Evolutionary conservation across 208 protist species (phyloP).

Genomic region (Wallacemonas sp.): DNA sequence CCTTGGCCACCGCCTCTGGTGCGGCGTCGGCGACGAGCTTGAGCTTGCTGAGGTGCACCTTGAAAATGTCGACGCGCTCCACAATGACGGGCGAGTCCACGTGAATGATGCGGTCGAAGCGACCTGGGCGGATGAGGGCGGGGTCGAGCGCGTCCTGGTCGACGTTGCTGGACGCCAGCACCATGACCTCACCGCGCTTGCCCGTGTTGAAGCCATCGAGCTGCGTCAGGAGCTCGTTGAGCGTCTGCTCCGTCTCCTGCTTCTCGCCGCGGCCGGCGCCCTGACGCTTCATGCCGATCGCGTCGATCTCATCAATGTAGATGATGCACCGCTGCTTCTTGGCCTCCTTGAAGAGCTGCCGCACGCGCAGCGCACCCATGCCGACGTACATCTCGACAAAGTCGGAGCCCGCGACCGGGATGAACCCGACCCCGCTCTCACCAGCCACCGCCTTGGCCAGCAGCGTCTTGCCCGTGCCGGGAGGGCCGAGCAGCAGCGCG

Average conservation of each 20-base stretch:
- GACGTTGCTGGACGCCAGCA: slow-evolving; percentile 97
- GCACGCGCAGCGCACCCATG: slow-evolving; percentile 92
- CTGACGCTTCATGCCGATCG: slow-evolving; percentile 89
- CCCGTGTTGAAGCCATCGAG: slow-evolving; percentile 95
- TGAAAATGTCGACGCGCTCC: slow-evolving; percentile 96
- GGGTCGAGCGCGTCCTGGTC: slow-evolving; percentile 90
- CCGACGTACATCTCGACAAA: slow-evolving; percentile 98
- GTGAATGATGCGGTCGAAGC: slow-evolving; percentile 96
- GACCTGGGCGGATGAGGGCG: slow-evolving; percentile 89
- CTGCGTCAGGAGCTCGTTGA: slow-evolving; percentile 97
- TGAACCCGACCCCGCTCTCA: slow-evolving; percentile 92
- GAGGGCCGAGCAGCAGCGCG: slow-evolving; percentile 90
- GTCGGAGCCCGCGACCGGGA: slow-evolving; percentile 92
- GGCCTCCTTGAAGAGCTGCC: slow-evolving; percentile 94
- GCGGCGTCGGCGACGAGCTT: slow-evolving; percentile 44
- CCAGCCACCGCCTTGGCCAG: slow-evolving; percentile 94
- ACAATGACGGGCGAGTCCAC: slow-evolving; percentile 92
- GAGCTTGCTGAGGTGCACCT: slow-evolving; percentile 90
- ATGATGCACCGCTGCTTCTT: slow-evolving; percentile 95
- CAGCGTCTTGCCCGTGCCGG: slow-evolving; percentile 95
- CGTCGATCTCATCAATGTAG: slow-evolving; percentile 99
- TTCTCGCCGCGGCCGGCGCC: slow-evolving; percentile 76
- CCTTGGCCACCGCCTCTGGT: slow-evolving; percentile 12
- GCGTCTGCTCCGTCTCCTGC: slow-evolving; percentile 96
- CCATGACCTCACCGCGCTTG: slow-evolving; percentile 85